Evolutionary conservation across 2,329 filamentous ascomycete species (phyloP).

Genomic region (Talaromyces sp.): DNA sequence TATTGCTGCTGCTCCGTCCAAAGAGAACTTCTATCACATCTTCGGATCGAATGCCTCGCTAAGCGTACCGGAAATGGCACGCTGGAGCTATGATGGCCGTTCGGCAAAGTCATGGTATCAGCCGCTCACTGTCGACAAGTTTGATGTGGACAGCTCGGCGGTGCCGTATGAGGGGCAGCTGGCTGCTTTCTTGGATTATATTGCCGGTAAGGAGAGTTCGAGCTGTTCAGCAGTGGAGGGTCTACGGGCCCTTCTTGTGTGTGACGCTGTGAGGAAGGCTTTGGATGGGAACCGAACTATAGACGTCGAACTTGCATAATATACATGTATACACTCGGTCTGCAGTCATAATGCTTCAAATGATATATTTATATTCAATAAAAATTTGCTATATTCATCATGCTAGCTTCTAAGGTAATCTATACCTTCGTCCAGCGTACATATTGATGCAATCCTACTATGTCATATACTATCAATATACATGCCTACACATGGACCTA

Average conservation of each 20-base stretch:
- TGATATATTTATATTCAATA: too few relatives aligned
- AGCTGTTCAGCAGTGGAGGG: constrained; percentile 49
- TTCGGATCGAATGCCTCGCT: constrained; percentile 50
- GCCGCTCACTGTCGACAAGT: constrained; percentile 28
- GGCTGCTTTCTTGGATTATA: constrained; percentile 48
- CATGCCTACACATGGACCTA: not conserved
- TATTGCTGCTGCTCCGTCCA: constrained; percentile 36
- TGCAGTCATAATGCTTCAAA: too few relatives aligned
- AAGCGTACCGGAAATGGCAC: constrained; percentile 52
- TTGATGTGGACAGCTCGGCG: constrained; percentile 23
- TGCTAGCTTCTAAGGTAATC: not conserved
- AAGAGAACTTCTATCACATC: constrained; percentile 50
- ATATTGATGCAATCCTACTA: too few relatives aligned
- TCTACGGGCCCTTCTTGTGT: constrained; percentile 47
- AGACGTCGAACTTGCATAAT: not conserved
- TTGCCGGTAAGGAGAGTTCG: constrained; percentile 39
- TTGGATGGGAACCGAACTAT: not conserved
- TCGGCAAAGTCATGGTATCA: constrained; percentile 42
- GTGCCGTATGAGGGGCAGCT: constrained; percentile 52
- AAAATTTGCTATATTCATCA: too few relatives aligned
- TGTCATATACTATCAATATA: not conserved
- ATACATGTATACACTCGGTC: not conserved
- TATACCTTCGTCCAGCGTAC: not conserved
- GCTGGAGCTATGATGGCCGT: constrained; percentile 43
- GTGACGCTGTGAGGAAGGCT: not conserved